Evolutionary conservation across 257 asterid species (phyloP).

Genomic region (Schizonepeta tenuifolia): DNA sequence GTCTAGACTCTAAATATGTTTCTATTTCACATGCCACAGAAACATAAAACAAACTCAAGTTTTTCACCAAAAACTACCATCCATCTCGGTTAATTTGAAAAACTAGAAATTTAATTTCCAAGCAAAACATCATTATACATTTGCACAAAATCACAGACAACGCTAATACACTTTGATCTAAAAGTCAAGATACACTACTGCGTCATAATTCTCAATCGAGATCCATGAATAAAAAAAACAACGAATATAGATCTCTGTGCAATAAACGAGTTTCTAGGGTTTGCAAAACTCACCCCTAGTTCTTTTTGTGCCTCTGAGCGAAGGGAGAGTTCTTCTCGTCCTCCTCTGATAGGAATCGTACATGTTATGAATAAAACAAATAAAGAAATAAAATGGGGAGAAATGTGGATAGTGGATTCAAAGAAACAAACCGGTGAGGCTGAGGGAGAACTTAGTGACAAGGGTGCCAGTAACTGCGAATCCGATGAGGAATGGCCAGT

Average conservation of each 20-base stretch:
- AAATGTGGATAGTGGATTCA: not conserved
- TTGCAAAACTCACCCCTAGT: constrained; percentile 23
- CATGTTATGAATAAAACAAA: not conserved
- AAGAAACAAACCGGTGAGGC: constrained; percentile 48
- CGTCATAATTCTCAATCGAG: not conserved
- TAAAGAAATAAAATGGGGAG: not conserved
- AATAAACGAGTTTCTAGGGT: constrained; percentile 20
- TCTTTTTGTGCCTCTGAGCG: constrained; percentile 39
- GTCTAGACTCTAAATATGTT: not conserved
- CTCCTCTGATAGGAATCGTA: constrained; percentile 30
- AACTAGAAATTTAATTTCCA: not conserved
- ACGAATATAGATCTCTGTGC: constrained; percentile 10
- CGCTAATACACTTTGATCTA: not conserved
- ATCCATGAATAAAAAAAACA: not conserved
- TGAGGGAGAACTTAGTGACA: constrained; percentile 49
- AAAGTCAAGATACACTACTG: not conserved
- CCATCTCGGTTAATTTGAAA: not conserved
- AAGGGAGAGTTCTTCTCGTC: constrained; percentile 40
- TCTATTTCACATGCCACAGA: not conserved
- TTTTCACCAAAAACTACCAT: not conserved
- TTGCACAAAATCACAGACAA: not conserved
- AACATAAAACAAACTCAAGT: not conserved
- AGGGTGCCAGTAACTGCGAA: constrained; percentile 39
- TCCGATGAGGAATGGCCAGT: constrained; percentile 41
- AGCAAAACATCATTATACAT: not conserved